Evolutionary conservation across 2,329 filamentous ascomycete species (phyloP).

Genomic region (Colletotrichum eremochloae): DNA sequence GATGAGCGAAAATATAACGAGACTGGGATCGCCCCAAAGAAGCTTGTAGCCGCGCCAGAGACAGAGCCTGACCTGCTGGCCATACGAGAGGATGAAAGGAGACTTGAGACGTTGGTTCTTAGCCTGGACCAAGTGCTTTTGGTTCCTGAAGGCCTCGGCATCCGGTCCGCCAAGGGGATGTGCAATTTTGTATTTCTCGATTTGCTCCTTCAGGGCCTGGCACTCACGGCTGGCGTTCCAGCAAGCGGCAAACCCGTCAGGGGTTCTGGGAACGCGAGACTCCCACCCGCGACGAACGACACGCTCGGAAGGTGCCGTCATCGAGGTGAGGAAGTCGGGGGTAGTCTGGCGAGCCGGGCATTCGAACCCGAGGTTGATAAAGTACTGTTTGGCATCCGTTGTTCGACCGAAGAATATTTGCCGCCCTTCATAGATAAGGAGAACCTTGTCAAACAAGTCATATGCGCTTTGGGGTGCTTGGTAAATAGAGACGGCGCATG

Average conservation of each 20-base stretch:
- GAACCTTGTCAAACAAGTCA: constrained; percentile 73
- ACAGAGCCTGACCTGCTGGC: constrained; percentile 60
- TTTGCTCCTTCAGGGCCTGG: constrained; percentile 48
- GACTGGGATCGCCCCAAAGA: constrained; percentile 55
- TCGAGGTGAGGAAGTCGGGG: constrained; percentile 79
- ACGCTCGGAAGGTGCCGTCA: constrained; percentile 54
- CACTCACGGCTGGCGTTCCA: constrained; percentile 48
- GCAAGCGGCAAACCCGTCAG: constrained; percentile 49
- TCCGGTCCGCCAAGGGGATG: constrained; percentile 36
- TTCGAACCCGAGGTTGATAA: constrained; percentile 74
- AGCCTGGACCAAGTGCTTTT: constrained; percentile 37
- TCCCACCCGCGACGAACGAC: constrained; percentile 46
- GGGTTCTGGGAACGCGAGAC: constrained; percentile 48
- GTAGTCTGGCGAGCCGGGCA: constrained; percentile 71
- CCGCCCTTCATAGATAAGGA: constrained; percentile 75
- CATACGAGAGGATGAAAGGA: constrained; percentile 61
- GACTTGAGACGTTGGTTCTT: constrained; percentile 62
- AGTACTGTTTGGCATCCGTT: constrained; percentile 72
- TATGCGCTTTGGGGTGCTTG: constrained; percentile 72
- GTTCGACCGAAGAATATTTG: constrained; percentile 76
- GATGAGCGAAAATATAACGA: constrained; percentile 55
- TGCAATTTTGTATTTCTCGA: constrained; percentile 46
- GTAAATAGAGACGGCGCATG: constrained; percentile 60
- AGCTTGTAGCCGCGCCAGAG: constrained; percentile 57
- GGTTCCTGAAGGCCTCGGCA: constrained; percentile 24